Evolutionary conservation across 176 grass and related monocot genomes (phyloP).

Genomic region (Puccinellia tenuiflora): DNA sequence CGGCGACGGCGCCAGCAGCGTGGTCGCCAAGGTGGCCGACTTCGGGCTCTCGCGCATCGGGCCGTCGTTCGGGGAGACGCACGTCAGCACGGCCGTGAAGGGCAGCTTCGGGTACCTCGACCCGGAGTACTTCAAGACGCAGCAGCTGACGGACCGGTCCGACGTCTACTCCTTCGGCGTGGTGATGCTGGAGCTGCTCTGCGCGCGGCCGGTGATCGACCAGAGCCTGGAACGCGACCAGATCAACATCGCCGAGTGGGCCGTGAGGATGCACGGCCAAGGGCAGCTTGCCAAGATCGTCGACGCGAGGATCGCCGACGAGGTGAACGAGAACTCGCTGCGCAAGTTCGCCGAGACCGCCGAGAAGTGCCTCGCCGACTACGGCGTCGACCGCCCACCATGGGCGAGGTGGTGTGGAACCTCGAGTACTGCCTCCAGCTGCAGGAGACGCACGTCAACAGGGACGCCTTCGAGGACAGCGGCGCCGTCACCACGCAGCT

Average conservation of each 20-base stretch:
- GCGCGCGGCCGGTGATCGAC: constrained; percentile 69
- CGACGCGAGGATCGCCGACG: constrained; percentile 36
- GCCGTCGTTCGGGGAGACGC: constrained; percentile 46
- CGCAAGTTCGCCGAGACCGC: constrained; percentile 58
- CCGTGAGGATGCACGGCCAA: constrained; percentile 16
- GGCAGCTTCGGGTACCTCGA: constrained; percentile 71
- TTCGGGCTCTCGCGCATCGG: constrained; percentile 70
- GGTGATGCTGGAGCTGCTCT: constrained; percentile 63
- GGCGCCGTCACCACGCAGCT: constrained; percentile 31
- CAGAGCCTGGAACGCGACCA: constrained; percentile 37
- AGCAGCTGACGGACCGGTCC: constrained; percentile 65
- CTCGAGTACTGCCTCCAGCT: constrained; percentile 65
- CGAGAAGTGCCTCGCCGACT: constrained; percentile 50
- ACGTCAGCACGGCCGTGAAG: constrained; percentile 59
- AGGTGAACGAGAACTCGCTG: constrained; percentile 50
- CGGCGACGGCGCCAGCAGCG: constrained; percentile 34
- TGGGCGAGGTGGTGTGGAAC: constrained; percentile 71
- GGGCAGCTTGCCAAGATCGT: constrained; percentile 31
- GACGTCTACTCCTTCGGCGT: constrained; percentile 91
- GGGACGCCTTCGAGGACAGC: constrained; percentile 52
- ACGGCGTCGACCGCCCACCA: constrained; percentile 53
- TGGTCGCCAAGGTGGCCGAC: constrained; percentile 59
- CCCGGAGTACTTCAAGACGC: constrained; percentile 73
- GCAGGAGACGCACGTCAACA: constrained; percentile 42
- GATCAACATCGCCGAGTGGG: constrained; percentile 72